Base-by-base conservation (phyloP, 2,329 filamentous ascomycete species). In the Colletotrichum sp. region DNA sequence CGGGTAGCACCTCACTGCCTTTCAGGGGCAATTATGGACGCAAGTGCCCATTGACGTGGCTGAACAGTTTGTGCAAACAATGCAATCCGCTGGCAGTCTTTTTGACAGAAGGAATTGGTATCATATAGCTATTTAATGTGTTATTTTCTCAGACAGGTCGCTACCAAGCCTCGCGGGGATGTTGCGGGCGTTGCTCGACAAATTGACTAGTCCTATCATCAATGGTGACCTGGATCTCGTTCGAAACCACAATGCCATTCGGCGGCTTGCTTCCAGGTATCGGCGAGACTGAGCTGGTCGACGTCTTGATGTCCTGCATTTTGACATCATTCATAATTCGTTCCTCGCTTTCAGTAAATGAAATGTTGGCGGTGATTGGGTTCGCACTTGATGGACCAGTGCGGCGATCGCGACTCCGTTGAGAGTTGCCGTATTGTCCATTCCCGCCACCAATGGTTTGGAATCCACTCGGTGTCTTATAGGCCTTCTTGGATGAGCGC, bases 311-410 rank as follows among this genome's bases (percentile, higher is more conserved):
- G 9, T 82, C 79, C 38, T 87, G 81, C 79, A 87, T 82, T 74
- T 86, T 86, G 5, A 86, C 81, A 48, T 85, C 81, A 28, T 83
- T 82, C n/a, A 89, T 82, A 18, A 88, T 88, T 14, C 82, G 78
- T 80, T 87, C 81, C 80, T 82, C 81, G 43, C 80, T 82, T n/a
- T 79, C 84, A 14, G 79, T 87, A 70, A 86, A 84, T 1, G 85
- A 84, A 67, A 85, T 70, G 26, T 83, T 81, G 70, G 73, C 78
- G 3, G 84, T 84, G 32, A 84, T 82, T 3, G 82, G 81, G 61
- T 86, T 83, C 1, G 77, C 79, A 18, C 78, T 84, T 2, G 78
- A 78, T 4, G 81, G 81, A 7, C 80, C 81, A 4, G 61, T 63
- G 5, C 81, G 79, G 26, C 81, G 78, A 14, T 81, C 82, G 2